phyloP scores from a whole-genome alignment of 2,329 filamentous ascomycete species.

The Aplosporella prunicola region DNA sequence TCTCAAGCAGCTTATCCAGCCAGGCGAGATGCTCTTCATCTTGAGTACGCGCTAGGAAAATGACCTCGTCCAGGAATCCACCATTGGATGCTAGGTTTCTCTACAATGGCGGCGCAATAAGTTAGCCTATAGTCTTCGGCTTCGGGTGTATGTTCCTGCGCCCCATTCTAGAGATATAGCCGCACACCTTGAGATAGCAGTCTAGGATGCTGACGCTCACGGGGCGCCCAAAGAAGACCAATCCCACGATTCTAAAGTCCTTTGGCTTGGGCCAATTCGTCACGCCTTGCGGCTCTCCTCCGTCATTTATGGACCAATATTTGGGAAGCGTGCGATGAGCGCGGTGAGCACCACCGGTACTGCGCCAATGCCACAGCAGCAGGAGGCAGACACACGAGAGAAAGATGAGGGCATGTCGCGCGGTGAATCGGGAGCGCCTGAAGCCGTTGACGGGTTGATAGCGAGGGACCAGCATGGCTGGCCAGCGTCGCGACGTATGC shows the following conservation, averaged over 20 bases:
- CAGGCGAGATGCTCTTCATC: conserved; percentile 28
- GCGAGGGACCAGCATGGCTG: not conserved
- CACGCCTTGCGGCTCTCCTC: conserved; percentile 18
- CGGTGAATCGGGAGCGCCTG: conserved; percentile 5
- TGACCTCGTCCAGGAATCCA: conserved; percentile 34
- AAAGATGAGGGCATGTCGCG: conserved; percentile 4
- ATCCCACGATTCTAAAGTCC: conserved; percentile 28
- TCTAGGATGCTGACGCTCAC: conserved; percentile 30
- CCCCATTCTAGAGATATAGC: too few relatives aligned
- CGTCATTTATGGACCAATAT: conserved; percentile 35
- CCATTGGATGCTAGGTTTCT: conserved; percentile 31
- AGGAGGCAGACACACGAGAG: conserved; percentile 2
- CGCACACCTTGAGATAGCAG: conserved; percentile 28
- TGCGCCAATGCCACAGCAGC: conserved; percentile 8
- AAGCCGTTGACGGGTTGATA: not conserved
- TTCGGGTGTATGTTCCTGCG: too few relatives aligned
- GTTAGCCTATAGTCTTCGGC: too few relatives aligned
- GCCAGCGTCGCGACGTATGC: too few relatives aligned
- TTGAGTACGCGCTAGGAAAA: conserved; percentile 33
- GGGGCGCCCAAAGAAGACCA: conserved; percentile 30
- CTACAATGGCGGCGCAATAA: too few relatives aligned
- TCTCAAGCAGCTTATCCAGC: conserved; percentile 24
- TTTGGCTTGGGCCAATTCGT: conserved; percentile 22
- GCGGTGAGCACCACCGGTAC: not conserved
- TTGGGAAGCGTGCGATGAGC: conserved; percentile 16